A percentile compares a stretch with the other conserved stretches of the same genome.
phyloP scores from a whole-genome alignment of 345 rosid species.

The Salix suchowensis region DNA sequence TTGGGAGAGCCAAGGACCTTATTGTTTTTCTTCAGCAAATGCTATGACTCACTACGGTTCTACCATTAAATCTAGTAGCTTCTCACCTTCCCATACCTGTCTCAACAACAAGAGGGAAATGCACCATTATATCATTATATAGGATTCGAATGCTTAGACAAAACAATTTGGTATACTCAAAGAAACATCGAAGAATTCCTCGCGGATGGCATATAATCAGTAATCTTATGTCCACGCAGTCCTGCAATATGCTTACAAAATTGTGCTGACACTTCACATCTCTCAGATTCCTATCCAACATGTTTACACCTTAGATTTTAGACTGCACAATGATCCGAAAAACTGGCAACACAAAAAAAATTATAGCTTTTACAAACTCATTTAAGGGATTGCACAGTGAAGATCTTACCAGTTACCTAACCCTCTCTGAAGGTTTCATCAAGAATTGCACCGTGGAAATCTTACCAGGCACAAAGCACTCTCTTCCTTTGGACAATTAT shows the following conservation, averaged over 20 bases:
- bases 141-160: background rate
- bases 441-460: background rate
- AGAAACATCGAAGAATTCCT: background rate
- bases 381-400: background rate
- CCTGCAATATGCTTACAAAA: background rate
- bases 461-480: constrained; percentile 4
- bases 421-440: background rate
- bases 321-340: background rate
- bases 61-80: background rate
- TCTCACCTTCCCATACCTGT: background rate
- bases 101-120: background rate
- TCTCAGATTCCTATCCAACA: background rate
- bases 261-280: background rate
- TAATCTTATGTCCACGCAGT: background rate
- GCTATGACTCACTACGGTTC: background rate
- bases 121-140: too few species aligned
- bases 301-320: background rate
- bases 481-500: constrained; percentile 4
- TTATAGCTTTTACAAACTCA: background rate
- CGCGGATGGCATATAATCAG: background rate
- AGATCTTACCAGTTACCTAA: constrained; percentile 3
- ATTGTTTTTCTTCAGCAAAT: background rate
- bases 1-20: background rate
- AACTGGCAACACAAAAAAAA: background rate
- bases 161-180: background rate